Conservation (phyloP, 1,139 yeast genomes). For the Debaryomycetaceae sp. region DNA sequence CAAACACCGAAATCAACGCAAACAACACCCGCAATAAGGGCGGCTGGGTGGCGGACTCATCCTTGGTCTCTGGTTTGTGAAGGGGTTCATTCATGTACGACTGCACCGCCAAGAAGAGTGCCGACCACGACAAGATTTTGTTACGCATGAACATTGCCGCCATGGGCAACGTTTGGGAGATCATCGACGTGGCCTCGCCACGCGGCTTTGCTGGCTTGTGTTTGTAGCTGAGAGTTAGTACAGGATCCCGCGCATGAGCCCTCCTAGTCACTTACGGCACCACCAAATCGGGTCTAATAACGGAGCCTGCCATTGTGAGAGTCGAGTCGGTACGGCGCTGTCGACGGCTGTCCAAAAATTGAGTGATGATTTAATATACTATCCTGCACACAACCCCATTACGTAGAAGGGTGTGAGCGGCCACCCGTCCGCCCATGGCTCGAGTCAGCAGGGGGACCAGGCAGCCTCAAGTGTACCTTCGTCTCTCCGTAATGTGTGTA, state of each 20-base stretch:
- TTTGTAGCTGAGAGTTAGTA: constrained; percentile 31
- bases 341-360: too few species aligned
- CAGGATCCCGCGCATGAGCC: too few species aligned
- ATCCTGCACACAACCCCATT: background rate
- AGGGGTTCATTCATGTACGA: constrained; percentile 46
- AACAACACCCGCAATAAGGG: constrained; percentile 43
- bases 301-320: constrained; percentile 23
- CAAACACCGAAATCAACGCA: constrained; percentile 41
- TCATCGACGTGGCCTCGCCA: constrained; percentile 38
- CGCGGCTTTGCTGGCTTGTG: constrained; percentile 50
- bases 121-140: constrained; percentile 54
- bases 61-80: constrained; percentile 23
- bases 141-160: constrained; percentile 59
- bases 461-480: too few species aligned
- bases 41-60: constrained; percentile 31
- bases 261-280: constrained; percentile 39
- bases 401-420: background rate
- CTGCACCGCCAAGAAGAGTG: constrained; percentile 50
- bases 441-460: too few species aligned
- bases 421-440: too few species aligned
- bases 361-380: too few species aligned
- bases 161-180: constrained; percentile 64
- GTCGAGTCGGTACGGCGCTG: background rate
- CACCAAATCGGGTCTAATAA: constrained; percentile 33
- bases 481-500: constrained; percentile 6